A percentile compares a stretch with the other conserved stretches of the same genome.
Evolutionary conservation across 2,329 filamentous ascomycete genomes (phyloP).

Genomic region (Pyrenochaeta sp.): DNA sequence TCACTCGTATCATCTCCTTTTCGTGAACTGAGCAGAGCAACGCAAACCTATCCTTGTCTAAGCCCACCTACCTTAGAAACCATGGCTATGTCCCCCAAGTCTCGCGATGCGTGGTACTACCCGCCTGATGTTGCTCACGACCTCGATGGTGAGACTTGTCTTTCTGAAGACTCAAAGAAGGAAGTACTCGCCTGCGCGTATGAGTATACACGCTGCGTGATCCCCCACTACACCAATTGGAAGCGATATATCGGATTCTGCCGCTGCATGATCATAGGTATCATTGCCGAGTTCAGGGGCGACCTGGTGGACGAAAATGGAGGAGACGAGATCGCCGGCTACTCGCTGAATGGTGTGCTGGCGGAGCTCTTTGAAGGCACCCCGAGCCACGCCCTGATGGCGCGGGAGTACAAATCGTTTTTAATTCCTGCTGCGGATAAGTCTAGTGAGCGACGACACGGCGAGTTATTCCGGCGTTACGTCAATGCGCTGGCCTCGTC

Average conservation of each 20-base stretch:
- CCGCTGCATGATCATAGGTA: constrained; percentile 25
- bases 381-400: constrained; percentile 8
- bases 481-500: constrained; percentile 32
- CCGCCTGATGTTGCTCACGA: too few relatives aligned
- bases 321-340: too few relatives aligned
- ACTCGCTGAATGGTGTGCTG: too few relatives aligned
- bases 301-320: constrained; percentile 11
- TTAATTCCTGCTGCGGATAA: constrained; percentile 24
- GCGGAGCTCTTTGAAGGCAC: too few relatives aligned
- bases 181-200: constrained; percentile 28
- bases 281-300: constrained; percentile 29
- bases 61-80: too few relatives aligned
- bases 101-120: too few relatives aligned
- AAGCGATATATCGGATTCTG: constrained; percentile 29
- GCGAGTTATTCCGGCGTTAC: constrained; percentile 40
- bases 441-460: constrained; percentile 13
- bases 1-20: too few relatives aligned
- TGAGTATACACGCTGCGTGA: constrained; percentile 32
- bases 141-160: too few relatives aligned
- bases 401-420: constrained; percentile 24
- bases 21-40: too few relatives aligned
- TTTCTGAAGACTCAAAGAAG: not conserved
- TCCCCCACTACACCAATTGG: constrained; percentile 31
- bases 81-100: too few relatives aligned
- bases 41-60: too few relatives aligned